Conservation (phyloP, 305 asterid species). For the Nicotiana rustica region DNA sequence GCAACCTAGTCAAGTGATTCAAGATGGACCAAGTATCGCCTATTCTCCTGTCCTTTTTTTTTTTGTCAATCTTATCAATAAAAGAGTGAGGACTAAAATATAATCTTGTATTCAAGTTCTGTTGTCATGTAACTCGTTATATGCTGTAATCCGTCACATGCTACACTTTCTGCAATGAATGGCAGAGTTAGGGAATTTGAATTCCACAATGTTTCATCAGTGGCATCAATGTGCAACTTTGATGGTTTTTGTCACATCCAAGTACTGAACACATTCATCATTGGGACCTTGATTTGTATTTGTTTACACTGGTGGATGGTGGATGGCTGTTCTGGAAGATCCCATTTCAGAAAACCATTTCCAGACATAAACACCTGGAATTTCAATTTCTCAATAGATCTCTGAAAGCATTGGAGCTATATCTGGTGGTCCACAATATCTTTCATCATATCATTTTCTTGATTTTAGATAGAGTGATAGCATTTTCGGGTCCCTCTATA, state of each 20-base stretch:
- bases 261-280: constrained; percentile 7
- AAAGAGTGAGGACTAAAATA: background rate
- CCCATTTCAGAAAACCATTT: background rate
- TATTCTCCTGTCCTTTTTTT: background rate
- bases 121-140: constrained; percentile 2
- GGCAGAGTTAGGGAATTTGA: background rate
- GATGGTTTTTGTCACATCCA: background rate
- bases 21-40: constrained; percentile 1
- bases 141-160: background rate
- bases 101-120: background rate
- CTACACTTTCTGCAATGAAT: constrained; percentile 19
- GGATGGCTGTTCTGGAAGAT: constrained; percentile 31
- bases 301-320: background rate
- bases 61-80: constrained; percentile 2
- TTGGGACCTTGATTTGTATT: constrained; percentile 9
- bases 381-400: constrained; percentile 7
- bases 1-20: constrained; percentile 42
- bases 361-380: constrained; percentile 21
- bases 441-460: constrained; percentile 2
- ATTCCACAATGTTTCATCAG: background rate
- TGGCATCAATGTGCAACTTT: constrained; percentile 18
- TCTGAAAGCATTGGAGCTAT: constrained; percentile 25
- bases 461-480: constrained; percentile 8
- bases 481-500: background rate
- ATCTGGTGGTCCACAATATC: constrained; percentile 36